Percentiles rank a stretch among this genome's conserved stretches.
phyloP scores from a whole-genome alignment of 1,139 yeast genomes.

The Citeromyces hawaiiensis region DNA sequence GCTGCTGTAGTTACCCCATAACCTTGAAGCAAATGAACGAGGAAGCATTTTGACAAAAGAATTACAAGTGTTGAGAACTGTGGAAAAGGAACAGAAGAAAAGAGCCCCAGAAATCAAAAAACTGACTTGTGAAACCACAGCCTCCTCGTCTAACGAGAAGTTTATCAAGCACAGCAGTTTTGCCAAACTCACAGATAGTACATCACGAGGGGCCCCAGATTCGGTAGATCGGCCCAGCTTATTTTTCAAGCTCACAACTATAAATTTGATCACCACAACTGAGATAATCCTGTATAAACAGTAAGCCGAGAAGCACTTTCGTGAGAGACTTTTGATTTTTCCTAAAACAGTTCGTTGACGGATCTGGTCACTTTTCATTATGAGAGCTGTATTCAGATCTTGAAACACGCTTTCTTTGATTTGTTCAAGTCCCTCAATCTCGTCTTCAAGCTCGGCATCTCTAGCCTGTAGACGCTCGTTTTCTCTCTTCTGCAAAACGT shows the following conservation, averaged over 20 bases:
- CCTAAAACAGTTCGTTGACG: constrained; percentile 2
- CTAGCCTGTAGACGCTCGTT: constrained; percentile 11
- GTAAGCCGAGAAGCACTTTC: constrained; percentile 33
- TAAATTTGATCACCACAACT: constrained; percentile 23
- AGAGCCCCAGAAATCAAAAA: constrained; percentile 51
- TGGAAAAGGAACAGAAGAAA: constrained; percentile 56
- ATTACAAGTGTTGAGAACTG: constrained; percentile 38
- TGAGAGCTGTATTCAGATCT: constrained; percentile 8
- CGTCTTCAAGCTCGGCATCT: constrained; percentile 19
- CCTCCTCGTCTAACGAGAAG: constrained; percentile 25
- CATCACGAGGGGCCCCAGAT: constrained; percentile 26
- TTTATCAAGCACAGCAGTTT: constrained; percentile 24
- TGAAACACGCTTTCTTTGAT: constrained; percentile 9
- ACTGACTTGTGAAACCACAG: constrained; percentile 50
- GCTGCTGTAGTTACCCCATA: constrained; percentile 5
- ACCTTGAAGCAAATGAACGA: not conserved
- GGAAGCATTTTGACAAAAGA: constrained; percentile 18
- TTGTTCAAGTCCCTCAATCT: constrained; percentile 22
- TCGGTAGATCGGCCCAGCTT: constrained; percentile 5
- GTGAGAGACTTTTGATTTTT: constrained; percentile 2
- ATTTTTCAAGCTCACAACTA: constrained; percentile 18
- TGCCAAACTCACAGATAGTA: constrained; percentile 54
- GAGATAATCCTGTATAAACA: constrained; percentile 51
- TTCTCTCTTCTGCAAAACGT: constrained; percentile 21
- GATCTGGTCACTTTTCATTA: constrained; percentile 6